Base-by-base conservation (phyloP, 768 basidiomycete species). In the Pisolithus sp. region DNA sequence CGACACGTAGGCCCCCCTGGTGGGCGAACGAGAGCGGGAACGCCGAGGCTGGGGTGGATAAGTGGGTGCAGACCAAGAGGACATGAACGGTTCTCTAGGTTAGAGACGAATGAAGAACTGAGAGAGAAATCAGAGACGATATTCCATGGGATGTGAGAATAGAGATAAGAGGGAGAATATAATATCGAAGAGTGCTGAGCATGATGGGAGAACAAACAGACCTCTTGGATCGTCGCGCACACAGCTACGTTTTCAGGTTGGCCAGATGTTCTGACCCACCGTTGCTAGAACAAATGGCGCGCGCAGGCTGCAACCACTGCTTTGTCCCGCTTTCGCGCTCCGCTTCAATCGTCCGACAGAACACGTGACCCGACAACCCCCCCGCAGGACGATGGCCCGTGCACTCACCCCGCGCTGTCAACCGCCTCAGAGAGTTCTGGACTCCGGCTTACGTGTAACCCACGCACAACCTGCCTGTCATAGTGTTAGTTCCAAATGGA, bases 11-110 rank as follows among this genome's bases (percentile, higher is more conserved):
- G 74, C 62, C 51, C 76, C 74, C 36, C 77, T 70, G 48, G 73
- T 63, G 36, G 86, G 89, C 56, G 89, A 90, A 53, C 88, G 86
- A 61, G 89, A 92, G 63, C 86, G 87, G 64, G 89, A 91, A 64
- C 82, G 86, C 57, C 85, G 85, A 56, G 82, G 75, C 51, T 77
- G 78, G 67, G 83, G 80, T 67, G 85, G 86, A 71, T 85, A 85
- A 66, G 81, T 76, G 69, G 75, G 60, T 57, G 78, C 73, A 74
- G 82, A 77, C 86, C 86, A 90, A 73, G 78, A 75, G 54, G 86
- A 81, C 87, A 88, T 89, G 73, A 79, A 78, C 73, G 54, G 46
- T 13, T 34, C 34, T 34, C 34, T 61, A 44, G 59, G 59, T 61
- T 62, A 61, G 30, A 59, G 63, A 69, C 60, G 57, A 56, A 54